phyloP scores from a whole-genome alignment of 176 grass and related monocot genomes.

The Eremochloa ophiuroides region DNA sequence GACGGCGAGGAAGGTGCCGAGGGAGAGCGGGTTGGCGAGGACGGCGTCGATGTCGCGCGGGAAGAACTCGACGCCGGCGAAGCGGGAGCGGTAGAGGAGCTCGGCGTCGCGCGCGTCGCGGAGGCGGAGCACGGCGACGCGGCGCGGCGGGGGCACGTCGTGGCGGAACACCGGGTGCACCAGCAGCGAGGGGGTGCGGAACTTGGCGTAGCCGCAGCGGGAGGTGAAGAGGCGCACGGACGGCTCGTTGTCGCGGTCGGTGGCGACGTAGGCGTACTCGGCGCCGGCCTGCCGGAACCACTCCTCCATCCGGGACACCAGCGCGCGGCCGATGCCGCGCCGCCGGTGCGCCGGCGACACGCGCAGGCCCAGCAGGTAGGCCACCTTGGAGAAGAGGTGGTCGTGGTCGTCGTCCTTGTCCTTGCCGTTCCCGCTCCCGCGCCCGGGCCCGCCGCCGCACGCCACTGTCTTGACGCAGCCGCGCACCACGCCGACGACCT shows the following conservation, averaged over 20 bases:
- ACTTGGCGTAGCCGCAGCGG: constrained; percentile 63
- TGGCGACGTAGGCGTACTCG: constrained; percentile 77
- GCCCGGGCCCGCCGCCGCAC: no score
- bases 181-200: constrained; percentile 51
- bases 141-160: constrained; percentile 7
- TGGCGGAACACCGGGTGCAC: constrained; percentile 67
- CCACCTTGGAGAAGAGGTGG: constrained; percentile 57
- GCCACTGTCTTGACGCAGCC: constrained; percentile 71
- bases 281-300: constrained; percentile 62
- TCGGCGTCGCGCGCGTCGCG: constrained; percentile 30
- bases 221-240: constrained; percentile 62
- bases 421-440: no score
- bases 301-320: constrained; percentile 67
- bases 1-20: constrained; percentile 67
- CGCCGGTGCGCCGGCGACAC: constrained; percentile 51
- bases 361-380: constrained; percentile 80
- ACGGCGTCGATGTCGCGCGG: constrained; percentile 71
- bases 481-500: constrained; percentile 63
- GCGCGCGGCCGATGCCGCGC: constrained; percentile 36
- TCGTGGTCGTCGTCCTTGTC: no score
- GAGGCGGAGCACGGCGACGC: constrained; percentile 18
- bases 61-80: constrained; percentile 72
- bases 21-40: constrained; percentile 43
- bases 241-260: constrained; percentile 57
- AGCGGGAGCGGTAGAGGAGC: constrained; percentile 30